These are phyloP conservation scores for Verbena officinalis DNA, from an alignment of 257 asterid species.

Conservation along the genomic window DNA sequence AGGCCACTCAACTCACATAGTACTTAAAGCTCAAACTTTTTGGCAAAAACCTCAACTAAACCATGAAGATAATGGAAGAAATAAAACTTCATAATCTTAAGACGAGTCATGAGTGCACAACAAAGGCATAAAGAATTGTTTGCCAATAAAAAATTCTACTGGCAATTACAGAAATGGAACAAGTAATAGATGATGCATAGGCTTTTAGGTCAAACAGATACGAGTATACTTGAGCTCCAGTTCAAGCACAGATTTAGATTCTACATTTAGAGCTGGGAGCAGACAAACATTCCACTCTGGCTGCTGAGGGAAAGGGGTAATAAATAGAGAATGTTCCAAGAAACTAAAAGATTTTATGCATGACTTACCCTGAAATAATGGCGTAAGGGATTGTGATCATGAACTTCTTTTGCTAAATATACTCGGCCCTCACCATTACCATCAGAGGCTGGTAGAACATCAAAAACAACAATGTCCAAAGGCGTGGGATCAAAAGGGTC, in stretches of 20 bases:
- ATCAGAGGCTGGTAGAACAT: slow-evolving; percentile 89
- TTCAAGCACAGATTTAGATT: slow-evolving; percentile 14
- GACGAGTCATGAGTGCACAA: slow-evolving; percentile 16
- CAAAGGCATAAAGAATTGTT: background rate
- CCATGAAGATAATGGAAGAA: slow-evolving; percentile 1
- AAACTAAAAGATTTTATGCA: slow-evolving; percentile 17
- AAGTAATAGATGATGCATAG: slow-evolving; percentile 12
- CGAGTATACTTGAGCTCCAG: slow-evolving; percentile 24
- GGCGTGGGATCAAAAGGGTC: slow-evolving; percentile 86
- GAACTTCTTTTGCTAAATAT: slow-evolving; percentile 85
- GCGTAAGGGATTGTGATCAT: slow-evolving; percentile 89
- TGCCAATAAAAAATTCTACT: background rate
- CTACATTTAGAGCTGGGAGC: slow-evolving; percentile 10
- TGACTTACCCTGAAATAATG: slow-evolving; percentile 87
- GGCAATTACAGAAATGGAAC: slow-evolving; percentile 1
- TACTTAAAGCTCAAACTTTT: slow-evolving; percentile 16
- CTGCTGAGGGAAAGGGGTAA: slow-evolving; percentile 18
- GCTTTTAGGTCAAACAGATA: slow-evolving; percentile 21
- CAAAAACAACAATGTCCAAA: slow-evolving; percentile 87
- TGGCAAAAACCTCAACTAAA: slow-evolving; percentile 12
- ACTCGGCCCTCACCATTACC: slow-evolving; percentile 75
- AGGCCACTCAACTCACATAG: slow-evolving; percentile 1
- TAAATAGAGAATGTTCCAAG: slow-evolving; percentile 32
- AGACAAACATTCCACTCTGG: slow-evolving; percentile 8
- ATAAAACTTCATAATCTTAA: background rate